Evolutionary conservation across 2,329 filamentous ascomycete species (phyloP).

Genomic region (Colletotrichum sp.): DNA sequence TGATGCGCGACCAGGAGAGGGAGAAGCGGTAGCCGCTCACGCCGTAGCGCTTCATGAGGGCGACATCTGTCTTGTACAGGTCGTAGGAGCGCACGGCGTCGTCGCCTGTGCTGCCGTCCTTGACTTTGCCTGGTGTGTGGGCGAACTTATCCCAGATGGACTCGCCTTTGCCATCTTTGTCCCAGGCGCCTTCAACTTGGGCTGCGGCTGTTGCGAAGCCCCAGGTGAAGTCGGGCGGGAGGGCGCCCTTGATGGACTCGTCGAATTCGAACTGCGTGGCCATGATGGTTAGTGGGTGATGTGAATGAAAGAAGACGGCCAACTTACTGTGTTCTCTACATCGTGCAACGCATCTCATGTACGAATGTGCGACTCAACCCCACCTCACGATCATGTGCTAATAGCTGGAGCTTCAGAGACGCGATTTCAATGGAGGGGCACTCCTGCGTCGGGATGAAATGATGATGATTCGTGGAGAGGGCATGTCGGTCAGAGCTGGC

Average conservation of each 20-base stretch:
- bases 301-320: background rate
- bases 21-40: conserved; percentile 69
- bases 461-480: conserved; percentile 5
- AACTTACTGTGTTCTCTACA: background rate
- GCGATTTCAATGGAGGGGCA: background rate
- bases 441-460: conserved; percentile 6
- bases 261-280: conserved; percentile 26
- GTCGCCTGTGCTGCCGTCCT: conserved; percentile 43
- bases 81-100: conserved; percentile 44
- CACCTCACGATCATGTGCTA: conserved; percentile 1
- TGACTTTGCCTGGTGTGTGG: conserved; percentile 42
- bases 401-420: background rate
- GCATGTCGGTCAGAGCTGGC: background rate
- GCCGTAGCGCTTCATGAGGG: conserved; percentile 62
- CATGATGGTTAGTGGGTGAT: conserved; percentile 12
- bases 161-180: conserved; percentile 44
- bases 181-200: conserved; percentile 47
- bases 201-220: conserved; percentile 45
- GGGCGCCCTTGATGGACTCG: conserved; percentile 28
- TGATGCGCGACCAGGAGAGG: conserved; percentile 68
- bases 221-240: conserved; percentile 41
- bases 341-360: background rate
- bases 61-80: conserved; percentile 58
- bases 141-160: conserved; percentile 47
- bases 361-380: background rate